phyloP scores from a whole-genome alignment of 2,329 filamentous ascomycete genomes.

The Onygenales sp. region DNA sequence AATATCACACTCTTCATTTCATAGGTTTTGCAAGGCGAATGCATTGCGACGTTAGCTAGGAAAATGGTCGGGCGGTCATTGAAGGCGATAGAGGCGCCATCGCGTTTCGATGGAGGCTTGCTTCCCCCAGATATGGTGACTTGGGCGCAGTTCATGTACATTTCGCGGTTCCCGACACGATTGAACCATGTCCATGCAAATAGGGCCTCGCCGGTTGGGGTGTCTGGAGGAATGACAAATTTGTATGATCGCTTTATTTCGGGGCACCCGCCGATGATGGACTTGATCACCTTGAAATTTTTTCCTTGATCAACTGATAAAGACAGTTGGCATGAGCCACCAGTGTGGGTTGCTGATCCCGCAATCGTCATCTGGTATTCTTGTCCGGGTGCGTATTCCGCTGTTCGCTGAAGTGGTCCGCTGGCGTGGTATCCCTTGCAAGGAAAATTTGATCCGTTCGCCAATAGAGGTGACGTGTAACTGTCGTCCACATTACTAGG shows the following conservation, averaged over 20 bases:
- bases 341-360: slow-evolving; percentile 54
- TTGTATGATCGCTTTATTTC: slow-evolving; percentile 43
- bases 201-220: slow-evolving; percentile 51
- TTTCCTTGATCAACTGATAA: slow-evolving; percentile 64
- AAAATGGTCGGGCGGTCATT: slow-evolving; percentile 6
- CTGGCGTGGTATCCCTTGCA: slow-evolving; percentile 59
- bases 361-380: slow-evolving; percentile 53
- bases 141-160: slow-evolving; percentile 74
- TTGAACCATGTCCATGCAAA: slow-evolving; percentile 76
- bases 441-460: slow-evolving; percentile 56
- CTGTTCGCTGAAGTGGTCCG: slow-evolving; percentile 46
- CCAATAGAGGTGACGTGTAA: slow-evolving; percentile 58
- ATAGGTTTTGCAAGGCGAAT: slow-evolving; percentile 6
- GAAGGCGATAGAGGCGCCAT: neutral
- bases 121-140: slow-evolving; percentile 45
- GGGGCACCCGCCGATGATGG: slow-evolving; percentile 50
- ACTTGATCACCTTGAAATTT: slow-evolving; percentile 60
- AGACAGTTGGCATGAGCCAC: slow-evolving; percentile 68
- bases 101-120: neutral
- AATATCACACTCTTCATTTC: slow-evolving; percentile 6
- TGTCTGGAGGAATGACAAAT: slow-evolving; percentile 59
- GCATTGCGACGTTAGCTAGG: slow-evolving; percentile 7
- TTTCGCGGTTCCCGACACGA: slow-evolving; percentile 40
- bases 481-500: slow-evolving; percentile 53
- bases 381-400: slow-evolving; percentile 53